phyloP scores from a whole-genome alignment of 2,329 filamentous ascomycete genomes.

The Alternaria arborescens region DNA sequence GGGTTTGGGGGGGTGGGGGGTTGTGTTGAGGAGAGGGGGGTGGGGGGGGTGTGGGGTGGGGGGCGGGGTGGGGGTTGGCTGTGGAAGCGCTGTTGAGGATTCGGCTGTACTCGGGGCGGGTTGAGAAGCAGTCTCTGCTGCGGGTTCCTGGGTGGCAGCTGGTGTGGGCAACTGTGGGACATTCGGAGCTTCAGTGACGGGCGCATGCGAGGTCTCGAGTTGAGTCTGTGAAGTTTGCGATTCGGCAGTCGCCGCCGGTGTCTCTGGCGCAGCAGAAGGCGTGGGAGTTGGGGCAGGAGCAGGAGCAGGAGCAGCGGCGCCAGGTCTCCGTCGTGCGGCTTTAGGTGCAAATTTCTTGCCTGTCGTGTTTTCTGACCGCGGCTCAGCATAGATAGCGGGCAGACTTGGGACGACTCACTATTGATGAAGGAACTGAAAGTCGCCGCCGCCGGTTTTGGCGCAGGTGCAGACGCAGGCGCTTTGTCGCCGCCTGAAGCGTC shows the following conservation, averaged over 20 bases:
- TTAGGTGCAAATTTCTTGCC: conserved; percentile 61
- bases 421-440: conserved; percentile 45
- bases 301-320: conserved; percentile 37
- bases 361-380: conserved; percentile 49
- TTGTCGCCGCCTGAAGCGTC: conserved; percentile 31
- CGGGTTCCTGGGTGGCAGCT: conserved; percentile 33
- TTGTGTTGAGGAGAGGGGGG: too few relatives aligned
- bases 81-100: neutral
- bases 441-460: conserved; percentile 27
- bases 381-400: conserved; percentile 26
- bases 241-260: conserved; percentile 24
- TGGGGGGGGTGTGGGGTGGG: too few relatives aligned
- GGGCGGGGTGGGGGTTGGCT: neutral
- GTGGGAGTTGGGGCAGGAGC: neutral
- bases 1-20: too few relatives aligned
- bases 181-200: conserved; percentile 20
- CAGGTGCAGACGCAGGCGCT: conserved; percentile 11
- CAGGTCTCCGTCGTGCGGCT: conserved; percentile 54
- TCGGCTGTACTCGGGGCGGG: conserved; percentile 5
- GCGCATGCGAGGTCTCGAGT: conserved; percentile 13
- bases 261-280: conserved; percentile 12
- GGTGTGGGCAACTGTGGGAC: conserved; percentile 36
- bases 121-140: conserved; percentile 12
- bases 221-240: conserved; percentile 18
- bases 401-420: conserved; percentile 28